Percentiles rank a stretch among this genome's conserved stretches.
These are phyloP conservation scores for Cytospora leucostoma DNA, from an alignment of 2,329 filamentous ascomycete species.

Conservation along the genomic window DNA sequence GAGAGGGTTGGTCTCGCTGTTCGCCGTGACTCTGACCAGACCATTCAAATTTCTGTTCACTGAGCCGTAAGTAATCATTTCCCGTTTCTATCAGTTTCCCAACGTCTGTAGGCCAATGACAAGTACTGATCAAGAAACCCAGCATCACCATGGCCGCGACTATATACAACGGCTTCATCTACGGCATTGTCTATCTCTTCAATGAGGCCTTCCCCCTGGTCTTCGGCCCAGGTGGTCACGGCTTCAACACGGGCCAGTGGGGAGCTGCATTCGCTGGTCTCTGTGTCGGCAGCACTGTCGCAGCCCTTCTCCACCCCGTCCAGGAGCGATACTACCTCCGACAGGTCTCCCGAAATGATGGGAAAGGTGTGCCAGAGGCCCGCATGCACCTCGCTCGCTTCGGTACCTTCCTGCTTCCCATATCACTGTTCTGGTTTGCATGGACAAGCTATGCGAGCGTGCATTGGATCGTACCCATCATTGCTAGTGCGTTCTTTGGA, in stretches of 20 bases:
- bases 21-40: constrained; percentile 4
- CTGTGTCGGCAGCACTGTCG: constrained; percentile 9
- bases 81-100: neutral
- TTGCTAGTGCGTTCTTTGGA: constrained; percentile 55
- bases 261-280: constrained; percentile 16
- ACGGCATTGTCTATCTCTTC: constrained; percentile 23
- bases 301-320: constrained; percentile 9
- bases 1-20: constrained; percentile 3
- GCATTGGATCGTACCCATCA: constrained; percentile 60
- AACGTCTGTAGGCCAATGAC: neutral
- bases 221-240: constrained; percentile 12
- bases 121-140: neutral
- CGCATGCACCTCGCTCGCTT: constrained; percentile 17
- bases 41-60: constrained; percentile 21
- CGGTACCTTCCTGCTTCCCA: constrained; percentile 56
- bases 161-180: constrained; percentile 20
- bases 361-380: constrained; percentile 21
- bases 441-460: constrained; percentile 66
- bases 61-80: constrained; percentile 3
- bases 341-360: constrained; percentile 16
- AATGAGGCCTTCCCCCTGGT: constrained; percentile 20
- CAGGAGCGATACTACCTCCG: constrained; percentile 19
- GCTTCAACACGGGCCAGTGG: constrained; percentile 19
- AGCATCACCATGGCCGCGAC: constrained; percentile 20
- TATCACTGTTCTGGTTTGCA: constrained; percentile 69